Percentiles rank a stretch among this genome's conserved stretches.
phyloP scores from a whole-genome alignment of 2,329 filamentous ascomycete species.

The Hypoxylon sp. region DNA sequence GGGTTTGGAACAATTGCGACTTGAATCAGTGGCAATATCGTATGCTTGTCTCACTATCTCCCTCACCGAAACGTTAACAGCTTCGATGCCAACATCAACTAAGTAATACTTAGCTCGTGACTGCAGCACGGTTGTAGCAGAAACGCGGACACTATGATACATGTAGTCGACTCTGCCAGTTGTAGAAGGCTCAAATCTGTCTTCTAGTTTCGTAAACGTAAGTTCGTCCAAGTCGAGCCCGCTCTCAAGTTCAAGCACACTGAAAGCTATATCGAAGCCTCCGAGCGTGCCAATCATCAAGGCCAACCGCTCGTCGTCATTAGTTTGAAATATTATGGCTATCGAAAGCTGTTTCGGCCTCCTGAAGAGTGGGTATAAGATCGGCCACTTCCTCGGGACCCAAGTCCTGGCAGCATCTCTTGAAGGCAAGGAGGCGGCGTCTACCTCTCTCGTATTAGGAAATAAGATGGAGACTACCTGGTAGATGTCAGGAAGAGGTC shows the following conservation, averaged over 20 bases:
- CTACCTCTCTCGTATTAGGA: no score
- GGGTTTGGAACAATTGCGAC: neutral
- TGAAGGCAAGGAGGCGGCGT: neutral
- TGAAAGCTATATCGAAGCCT: slow-evolving; percentile 34
- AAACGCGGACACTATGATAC: slow-evolving; percentile 32
- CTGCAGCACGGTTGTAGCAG: slow-evolving; percentile 15
- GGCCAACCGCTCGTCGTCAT: slow-evolving; percentile 7
- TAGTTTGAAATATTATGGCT: slow-evolving; percentile 10
- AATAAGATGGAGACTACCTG: neutral
- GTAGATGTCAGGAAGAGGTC: neutral
- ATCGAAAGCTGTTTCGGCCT: slow-evolving; percentile 6
- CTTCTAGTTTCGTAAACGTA: slow-evolving; percentile 7
- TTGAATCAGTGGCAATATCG: neutral
- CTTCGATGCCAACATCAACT: slow-evolving; percentile 35
- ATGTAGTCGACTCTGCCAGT: slow-evolving; percentile 1
- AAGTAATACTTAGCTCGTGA: slow-evolving; percentile 35
- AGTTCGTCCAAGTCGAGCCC: neutral
- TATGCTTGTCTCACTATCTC: slow-evolving; percentile 5
- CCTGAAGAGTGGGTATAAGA: slow-evolving; percentile 2
- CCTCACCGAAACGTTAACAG: slow-evolving; percentile 11
- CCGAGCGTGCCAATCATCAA: slow-evolving; percentile 27
- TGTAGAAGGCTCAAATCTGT: slow-evolving; percentile 13
- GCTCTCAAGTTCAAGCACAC: neutral
- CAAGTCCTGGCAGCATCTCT: neutral
- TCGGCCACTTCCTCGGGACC: slow-evolving; percentile 29